Percentiles rank a stretch among this genome's conserved stretches.
These are phyloP conservation scores for Phtheirospermum japonicum DNA, from an alignment of 257 asterid species.

Conservation along the genomic window DNA sequence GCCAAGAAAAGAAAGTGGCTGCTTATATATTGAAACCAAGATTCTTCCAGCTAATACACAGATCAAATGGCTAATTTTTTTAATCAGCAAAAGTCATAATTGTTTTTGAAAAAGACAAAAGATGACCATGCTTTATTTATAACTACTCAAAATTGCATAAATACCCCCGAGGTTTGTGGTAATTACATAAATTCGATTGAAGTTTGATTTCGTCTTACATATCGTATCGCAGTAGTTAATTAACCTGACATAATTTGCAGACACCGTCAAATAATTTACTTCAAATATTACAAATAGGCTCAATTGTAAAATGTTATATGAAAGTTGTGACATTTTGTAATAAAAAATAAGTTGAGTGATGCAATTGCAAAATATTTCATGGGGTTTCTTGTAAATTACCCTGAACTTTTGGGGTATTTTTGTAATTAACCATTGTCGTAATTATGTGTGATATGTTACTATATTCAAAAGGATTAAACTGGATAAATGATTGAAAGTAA, in stretches of 20 bases:
- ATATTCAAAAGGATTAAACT: slow-evolving; percentile 3
- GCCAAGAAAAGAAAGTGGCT: slow-evolving; percentile 15
- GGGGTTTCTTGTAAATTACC: no score
- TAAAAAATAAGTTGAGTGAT: no score
- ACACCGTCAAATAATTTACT: no score
- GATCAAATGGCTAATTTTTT: slow-evolving; percentile 27
- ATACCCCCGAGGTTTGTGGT: neutral
- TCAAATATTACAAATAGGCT: no score
- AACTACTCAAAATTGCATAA: neutral
- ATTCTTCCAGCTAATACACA: slow-evolving; percentile 70
- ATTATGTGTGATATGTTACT: slow-evolving; percentile 18
- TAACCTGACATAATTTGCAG: no score
- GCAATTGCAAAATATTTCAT: no score
- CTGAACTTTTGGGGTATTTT: no score
- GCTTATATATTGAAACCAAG: slow-evolving; percentile 48
- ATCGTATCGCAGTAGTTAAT: no score
- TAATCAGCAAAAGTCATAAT: slow-evolving; percentile 37
- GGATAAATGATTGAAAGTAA: slow-evolving; percentile 37
- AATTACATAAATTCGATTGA: no score
- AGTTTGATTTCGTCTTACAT: no score
- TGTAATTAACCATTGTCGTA: slow-evolving; percentile 23
- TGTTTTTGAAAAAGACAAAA: slow-evolving; percentile 33
- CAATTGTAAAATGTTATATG: no score
- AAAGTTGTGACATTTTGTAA: no score
- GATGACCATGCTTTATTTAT: slow-evolving; percentile 29